These are phyloP conservation scores for Erodium trifolium DNA, from an alignment of 441 rosid genomes.

Conservation along the genomic window DNA sequence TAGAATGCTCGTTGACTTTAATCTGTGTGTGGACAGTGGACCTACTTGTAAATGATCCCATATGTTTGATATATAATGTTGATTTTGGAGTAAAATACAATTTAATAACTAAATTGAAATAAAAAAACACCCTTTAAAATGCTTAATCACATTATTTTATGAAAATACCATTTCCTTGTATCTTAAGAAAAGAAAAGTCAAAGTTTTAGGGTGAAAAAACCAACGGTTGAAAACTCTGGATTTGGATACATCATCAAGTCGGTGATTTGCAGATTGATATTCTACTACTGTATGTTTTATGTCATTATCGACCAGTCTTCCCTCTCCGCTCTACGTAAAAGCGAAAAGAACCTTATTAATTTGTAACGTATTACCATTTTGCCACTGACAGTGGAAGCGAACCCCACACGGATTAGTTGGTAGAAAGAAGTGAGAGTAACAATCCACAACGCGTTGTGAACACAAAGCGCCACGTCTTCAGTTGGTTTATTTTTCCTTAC, in stretches of 20 bases:
- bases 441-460: neutral
- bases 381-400: neutral
- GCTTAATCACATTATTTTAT: too few relatives aligned
- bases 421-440: neutral
- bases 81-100: too few relatives aligned
- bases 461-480: neutral
- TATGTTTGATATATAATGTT: too few relatives aligned
- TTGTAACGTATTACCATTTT: neutral
- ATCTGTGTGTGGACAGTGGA: too few relatives aligned
- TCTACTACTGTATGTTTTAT: neutral
- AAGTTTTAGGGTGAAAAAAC: neutral
- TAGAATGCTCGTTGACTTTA: too few relatives aligned
- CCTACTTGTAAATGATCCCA: too few relatives aligned
- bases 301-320: neutral
- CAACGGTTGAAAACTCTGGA: neutral
- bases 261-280: neutral
- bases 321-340: neutral
- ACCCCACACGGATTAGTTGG: neutral
- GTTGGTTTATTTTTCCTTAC: neutral
- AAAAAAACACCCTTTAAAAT: too few relatives aligned
- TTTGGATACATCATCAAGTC: slow-evolving; percentile 1
- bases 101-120: too few relatives aligned
- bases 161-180: neutral
- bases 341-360: neutral
- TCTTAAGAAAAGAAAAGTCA: neutral